A percentile compares a stretch with the other conserved stretches of the same genome.
phyloP scores from a whole-genome alignment of 805 yeast genomes.

The Candida palmyrensis region DNA sequence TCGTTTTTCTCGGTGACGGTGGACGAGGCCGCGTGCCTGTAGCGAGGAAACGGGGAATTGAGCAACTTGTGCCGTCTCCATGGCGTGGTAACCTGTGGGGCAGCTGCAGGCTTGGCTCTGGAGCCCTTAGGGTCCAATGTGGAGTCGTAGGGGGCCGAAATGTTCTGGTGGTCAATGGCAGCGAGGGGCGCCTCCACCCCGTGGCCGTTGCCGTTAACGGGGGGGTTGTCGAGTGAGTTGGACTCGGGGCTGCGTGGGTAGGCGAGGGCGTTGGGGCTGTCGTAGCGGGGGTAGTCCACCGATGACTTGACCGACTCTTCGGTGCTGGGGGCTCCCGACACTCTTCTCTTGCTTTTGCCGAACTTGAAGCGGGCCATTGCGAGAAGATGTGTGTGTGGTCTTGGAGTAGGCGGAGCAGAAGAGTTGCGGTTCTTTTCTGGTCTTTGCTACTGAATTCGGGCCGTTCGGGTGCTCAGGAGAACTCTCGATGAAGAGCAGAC shows the following conservation, averaged over 20 bases:
- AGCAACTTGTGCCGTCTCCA: conserved; percentile 63
- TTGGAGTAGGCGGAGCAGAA: too few species aligned
- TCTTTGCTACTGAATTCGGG: too few species aligned
- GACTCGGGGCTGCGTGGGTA: conserved; percentile 7
- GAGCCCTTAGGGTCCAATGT: conserved; percentile 1
- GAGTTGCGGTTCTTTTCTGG: too few species aligned
- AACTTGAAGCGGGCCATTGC: conserved; percentile 56
- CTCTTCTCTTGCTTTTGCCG: conserved; percentile 40
- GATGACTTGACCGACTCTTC: conserved; percentile 7
- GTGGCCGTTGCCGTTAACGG: conserved; percentile 9
- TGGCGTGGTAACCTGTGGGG: conserved; percentile 32
- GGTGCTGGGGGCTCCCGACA: conserved; percentile 5
- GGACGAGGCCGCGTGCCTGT: conserved; percentile 76
- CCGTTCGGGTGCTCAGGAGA: too few species aligned
- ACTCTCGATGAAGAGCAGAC: too few species aligned
- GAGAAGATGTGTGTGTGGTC: neutral
- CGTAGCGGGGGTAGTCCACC: conserved; percentile 17
- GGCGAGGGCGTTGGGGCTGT: conserved; percentile 9
- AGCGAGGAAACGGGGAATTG: conserved; percentile 89
- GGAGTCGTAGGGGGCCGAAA: conserved; percentile 6
- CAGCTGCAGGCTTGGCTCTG: conserved; percentile 8
- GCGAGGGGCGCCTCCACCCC: conserved; percentile 3
- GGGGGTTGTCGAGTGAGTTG: conserved; percentile 1
- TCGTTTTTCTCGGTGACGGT: conserved; percentile 76
- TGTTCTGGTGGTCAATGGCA: conserved; percentile 8